Evolutionary conservation across 257 asterid species (phyloP).

Genomic region (Fraxinus quadrangulata): DNA sequence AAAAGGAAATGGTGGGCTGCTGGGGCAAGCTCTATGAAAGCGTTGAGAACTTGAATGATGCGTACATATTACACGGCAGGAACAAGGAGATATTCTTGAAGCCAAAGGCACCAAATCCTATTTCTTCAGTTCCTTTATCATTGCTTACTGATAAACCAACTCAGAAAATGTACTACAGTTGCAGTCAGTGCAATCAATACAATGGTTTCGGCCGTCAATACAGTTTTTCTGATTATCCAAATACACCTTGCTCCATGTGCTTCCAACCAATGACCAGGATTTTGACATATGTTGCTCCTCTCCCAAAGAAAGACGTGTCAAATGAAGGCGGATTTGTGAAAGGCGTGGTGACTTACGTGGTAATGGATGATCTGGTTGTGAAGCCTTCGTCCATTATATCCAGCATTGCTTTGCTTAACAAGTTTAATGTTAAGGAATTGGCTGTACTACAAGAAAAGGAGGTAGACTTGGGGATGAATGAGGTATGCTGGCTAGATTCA

Average conservation of each 20-base stretch:
- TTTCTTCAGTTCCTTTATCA: constrained; percentile 8
- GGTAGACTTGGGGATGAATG: constrained; percentile 28
- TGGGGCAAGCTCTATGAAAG: constrained; percentile 31
- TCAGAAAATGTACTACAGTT: background rate
- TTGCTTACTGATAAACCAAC: background rate
- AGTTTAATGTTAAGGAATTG: constrained; percentile 25
- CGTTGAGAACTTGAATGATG: constrained; percentile 29
- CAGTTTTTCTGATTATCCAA: constrained; percentile 11
- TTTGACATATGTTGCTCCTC: background rate
- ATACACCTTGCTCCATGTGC: constrained; percentile 17
- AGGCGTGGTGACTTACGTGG: constrained; percentile 30
- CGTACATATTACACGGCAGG: constrained; percentile 18
- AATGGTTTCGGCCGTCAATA: too few relatives aligned
- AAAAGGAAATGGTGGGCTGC: constrained; percentile 27
- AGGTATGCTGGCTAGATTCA: constrained; percentile 18
- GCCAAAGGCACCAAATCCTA: background rate
- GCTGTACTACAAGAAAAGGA: constrained; percentile 9
- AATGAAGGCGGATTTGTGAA: constrained; percentile 25
- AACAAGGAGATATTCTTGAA: constrained; percentile 26
- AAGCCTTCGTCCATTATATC: constrained; percentile 37
- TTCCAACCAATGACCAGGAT: fast-evolving
- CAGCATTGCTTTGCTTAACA: constrained; percentile 23
- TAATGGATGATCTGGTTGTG: constrained; percentile 39
- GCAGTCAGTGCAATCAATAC: background rate
- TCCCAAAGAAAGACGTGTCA: background rate